Base-by-base conservation (phyloP, 1,139 yeast species). In the Candida pseudoviswanathii region DNA sequence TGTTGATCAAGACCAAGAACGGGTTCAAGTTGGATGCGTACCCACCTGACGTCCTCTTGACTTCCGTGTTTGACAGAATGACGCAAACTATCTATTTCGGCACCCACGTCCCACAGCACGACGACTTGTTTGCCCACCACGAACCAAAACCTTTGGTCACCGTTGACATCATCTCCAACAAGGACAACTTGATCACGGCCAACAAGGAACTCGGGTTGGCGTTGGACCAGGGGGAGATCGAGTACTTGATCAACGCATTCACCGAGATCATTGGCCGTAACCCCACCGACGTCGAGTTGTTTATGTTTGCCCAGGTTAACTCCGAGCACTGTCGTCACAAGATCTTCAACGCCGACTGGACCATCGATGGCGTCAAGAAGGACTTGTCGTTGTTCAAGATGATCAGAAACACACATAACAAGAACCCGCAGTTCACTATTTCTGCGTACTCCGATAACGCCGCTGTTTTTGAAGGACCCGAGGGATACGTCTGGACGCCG, bases 241-340 rank as follows among this genome's bases (percentile, higher is more conserved):
- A 88, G 45, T 95, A 95, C 68, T 81, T 95, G 64, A 79, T 83
- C 54, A 78, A 84, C 48, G 96, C 97, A 1, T 95, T 94, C 73
- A 81, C 77, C 49, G 74, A 82, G 37, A 78, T 77, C 38, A 80
- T 94, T 57, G 86, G 89, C 45, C 84, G 99, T 69, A 90, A 92
- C 66, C 99, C 99, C 47, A 94, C 99, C 29, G 99, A 95, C 67
- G 98, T 92, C 26, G 99, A 95, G 70, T 78, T 95, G 58, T 95
- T 95, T 72, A 95, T 95, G 98, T 95, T 95, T 76, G 99, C 99
- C 44, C 99, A 95, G 73, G 99, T 95, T 59, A 95, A 95, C 74
- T 91, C 98, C 22, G 99, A 95, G 73, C 99, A 95, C 73, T 95
- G 99, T 77, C 89, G 99, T 70, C 99, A 95, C 77, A 95, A 95